Base-by-base conservation (phyloP, 305 asterid genomes). In the Stenogyne calaminthoides region DNA sequence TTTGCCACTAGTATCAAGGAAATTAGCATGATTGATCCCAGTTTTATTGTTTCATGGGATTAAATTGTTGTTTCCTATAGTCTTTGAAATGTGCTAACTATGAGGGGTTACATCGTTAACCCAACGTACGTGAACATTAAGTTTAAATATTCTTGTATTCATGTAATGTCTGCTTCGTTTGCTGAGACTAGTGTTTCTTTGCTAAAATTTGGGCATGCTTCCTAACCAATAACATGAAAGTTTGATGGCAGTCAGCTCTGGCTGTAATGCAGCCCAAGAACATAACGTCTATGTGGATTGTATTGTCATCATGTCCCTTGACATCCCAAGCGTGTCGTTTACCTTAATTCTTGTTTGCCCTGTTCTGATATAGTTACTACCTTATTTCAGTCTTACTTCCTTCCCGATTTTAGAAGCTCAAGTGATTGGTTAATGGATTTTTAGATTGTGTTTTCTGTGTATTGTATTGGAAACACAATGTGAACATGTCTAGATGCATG, bases 221-320 rank as follows among this genome's bases (percentile, higher is more conserved):
- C 10, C 60, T 18, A 32, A 60, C 65, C 22, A 40, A 9, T 70
- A 27, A 22, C n/a, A 18, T 72, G 16, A 22, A 29, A 47, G 59
- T 71, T 29, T 25, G 52, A 2, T 58, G 6, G 59, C 44, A 15
- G 18, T 69, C 56, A 25, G 12, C 32, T 44, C 27, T 14, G 67
- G 16, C 58, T 57, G 57, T 20, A n/a, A n/a, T 25, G 44, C 61
- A 42, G 61, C 39, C 12, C 62, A 8, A 32, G 70, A 71, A 36
- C 63, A 15, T 19, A 11, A 15, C 51, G 20, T 46, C 16, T 16
- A 14, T 60, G 20, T 49, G 36, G 29, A 44, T 16, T 36, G 2
- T 14, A 54, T 19, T 70, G 42, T 40, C 27, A n/a, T 57, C 42
- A 9, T 18, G 16, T 52, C 39, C 59, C 59, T 34, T 5, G 51